Conservation (phyloP, 139 green algal genomes). For the Chlorella vulgaris region DNA sequence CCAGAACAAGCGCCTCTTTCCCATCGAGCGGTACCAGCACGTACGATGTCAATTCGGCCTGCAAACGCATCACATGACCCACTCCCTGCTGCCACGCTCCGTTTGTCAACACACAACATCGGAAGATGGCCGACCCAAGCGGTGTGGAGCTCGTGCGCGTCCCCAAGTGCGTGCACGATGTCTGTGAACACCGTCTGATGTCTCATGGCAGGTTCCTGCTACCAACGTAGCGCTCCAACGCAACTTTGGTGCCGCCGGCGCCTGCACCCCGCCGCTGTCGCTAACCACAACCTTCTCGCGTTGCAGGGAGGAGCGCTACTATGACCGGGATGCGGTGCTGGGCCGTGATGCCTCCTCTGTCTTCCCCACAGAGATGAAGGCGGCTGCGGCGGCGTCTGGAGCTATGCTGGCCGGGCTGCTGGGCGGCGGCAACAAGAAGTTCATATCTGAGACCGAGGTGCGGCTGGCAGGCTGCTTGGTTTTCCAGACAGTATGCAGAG, state of each 20-base stretch:
- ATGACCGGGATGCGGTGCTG: conserved; percentile 67
- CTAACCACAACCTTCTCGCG: too few species aligned
- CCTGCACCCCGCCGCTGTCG: too few species aligned
- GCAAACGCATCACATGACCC: too few species aligned
- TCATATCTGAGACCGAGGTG: conserved; percentile 81
- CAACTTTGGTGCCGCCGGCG: not conserved
- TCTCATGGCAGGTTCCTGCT: too few species aligned
- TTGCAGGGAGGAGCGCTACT: conserved; percentile 76
- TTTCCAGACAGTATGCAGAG: too few species aligned
- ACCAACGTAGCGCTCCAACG: too few species aligned
- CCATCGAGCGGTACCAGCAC: too few species aligned
- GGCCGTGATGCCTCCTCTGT: conserved; percentile 70
- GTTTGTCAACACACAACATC: too few species aligned
- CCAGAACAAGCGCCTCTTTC: too few species aligned
- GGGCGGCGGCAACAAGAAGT: conserved; percentile 56
- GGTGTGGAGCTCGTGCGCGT: conserved; percentile 49
- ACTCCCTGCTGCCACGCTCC: too few species aligned
- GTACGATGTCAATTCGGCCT: too few species aligned
- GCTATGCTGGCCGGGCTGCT: conserved; percentile 57
- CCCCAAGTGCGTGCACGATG: conserved; percentile 30
- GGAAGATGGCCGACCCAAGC: conserved; percentile 12
- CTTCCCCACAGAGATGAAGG: conserved; percentile 63
- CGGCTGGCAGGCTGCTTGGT: not conserved
- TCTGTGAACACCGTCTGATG: too few species aligned
- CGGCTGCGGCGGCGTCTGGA: conserved; percentile 18